Base-by-base conservation (phyloP, 2,329 filamentous ascomycete species). In the Diaporthe longicolla region DNA sequence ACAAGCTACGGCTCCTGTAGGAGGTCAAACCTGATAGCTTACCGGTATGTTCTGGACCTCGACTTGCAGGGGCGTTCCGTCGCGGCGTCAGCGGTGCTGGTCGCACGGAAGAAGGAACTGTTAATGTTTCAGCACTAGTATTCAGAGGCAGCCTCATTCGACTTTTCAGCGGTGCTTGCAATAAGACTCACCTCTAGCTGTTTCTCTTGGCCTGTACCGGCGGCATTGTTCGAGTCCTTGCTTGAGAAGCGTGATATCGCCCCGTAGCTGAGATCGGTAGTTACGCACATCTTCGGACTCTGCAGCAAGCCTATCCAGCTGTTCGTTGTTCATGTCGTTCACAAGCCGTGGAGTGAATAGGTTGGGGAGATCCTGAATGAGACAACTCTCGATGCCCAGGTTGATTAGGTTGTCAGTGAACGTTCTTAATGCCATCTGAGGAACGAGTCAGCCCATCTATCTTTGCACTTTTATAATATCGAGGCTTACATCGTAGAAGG, bases 211-310 rank as follows among this genome's bases (percentile, higher is more conserved):
- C 55, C 15, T 58, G 55, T 58, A 58, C n/a, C 55, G 55, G 21
- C 55, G 55, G 19, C 55, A 58, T 58, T 58, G 55, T 21, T 58
- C 55, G 35, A 58, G 55, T 19, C 55, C 55, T 58, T 58, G 9
- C 29, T 58, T 35, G 29, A 58, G 55, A 58, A 58, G 29, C 19
- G n/a, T n/a, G 55, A 37, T n/a, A n/a, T 58, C 29, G 4, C 21
- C 11, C 29, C 10, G 29, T 10, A 58, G 55, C 19, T 58, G 55
- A 29, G 55, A 58, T 10, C 55, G 17, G 29, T 58, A n/a, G 26
- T 15, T 15, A 21, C 57, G 57, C n/a, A 59, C 32, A 5, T 37
- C 57, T 59, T 37, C 29, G 11, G 57, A 24, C 21, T 59, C 57
- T 10, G 32, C 57, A n/a, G 57, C 57, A 13, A 59, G n/a, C 4